Evolutionary conservation across 352 stramenopile species (phyloP).

Genomic region (Peronospora belbahrii): DNA sequence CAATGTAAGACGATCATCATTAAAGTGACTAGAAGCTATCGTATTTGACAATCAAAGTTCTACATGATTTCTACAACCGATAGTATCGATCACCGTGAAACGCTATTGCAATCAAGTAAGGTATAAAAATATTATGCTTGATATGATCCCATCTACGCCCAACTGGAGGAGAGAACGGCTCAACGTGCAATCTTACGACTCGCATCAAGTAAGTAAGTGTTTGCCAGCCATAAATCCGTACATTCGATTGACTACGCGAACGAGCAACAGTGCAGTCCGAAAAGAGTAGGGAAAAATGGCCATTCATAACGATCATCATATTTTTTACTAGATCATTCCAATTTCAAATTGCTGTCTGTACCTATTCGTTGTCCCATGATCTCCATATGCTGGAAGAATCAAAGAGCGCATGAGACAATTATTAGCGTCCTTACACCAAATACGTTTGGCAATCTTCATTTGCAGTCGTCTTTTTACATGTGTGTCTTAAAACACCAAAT

Average conservation of each 20-base stretch:
- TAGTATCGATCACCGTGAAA: background rate
- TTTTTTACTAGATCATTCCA: slow-evolving; percentile 7
- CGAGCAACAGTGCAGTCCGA: slow-evolving; percentile 4
- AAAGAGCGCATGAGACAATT: slow-evolving; percentile 10
- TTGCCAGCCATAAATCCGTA: too few relatives aligned
- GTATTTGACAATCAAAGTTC: background rate
- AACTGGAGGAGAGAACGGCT: too few relatives aligned
- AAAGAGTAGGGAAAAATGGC: too few relatives aligned
- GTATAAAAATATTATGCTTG: background rate
- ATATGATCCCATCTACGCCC: too few relatives aligned
- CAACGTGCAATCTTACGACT: too few relatives aligned
- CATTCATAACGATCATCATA: slow-evolving; percentile 8
- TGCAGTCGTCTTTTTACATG: background rate
- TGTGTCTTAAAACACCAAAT: too few relatives aligned
- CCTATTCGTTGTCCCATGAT: slow-evolving; percentile 6
- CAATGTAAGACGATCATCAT: too few relatives aligned
- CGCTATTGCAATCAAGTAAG: background rate
- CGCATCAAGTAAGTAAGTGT: too few relatives aligned
- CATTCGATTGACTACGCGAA: background rate
- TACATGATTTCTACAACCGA: background rate
- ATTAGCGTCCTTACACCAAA: too few relatives aligned
- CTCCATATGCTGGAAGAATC: slow-evolving; percentile 2
- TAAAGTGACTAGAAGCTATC: too few relatives aligned
- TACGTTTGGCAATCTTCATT: slow-evolving; percentile 7
- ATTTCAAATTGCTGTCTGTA: slow-evolving; percentile 1